phyloP scores from a whole-genome alignment of 148 eudicot species.

The Rhododendron ovatum region DNA sequence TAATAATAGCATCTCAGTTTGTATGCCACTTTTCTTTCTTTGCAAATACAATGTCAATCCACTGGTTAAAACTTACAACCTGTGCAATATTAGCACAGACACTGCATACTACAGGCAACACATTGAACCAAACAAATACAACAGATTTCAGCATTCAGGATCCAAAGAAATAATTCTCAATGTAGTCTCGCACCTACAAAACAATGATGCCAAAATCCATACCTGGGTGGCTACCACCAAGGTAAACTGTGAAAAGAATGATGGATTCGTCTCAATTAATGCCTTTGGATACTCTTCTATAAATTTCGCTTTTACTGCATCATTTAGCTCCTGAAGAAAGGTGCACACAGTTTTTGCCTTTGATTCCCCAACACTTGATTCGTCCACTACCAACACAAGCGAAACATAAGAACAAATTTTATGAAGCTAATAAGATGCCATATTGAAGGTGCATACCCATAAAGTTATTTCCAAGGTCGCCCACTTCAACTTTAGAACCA shows the following conservation, averaged over 20 bases:
- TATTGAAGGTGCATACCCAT: slow-evolving; percentile 47
- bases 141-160: neutral
- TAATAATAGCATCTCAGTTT: neutral
- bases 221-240: slow-evolving; percentile 97
- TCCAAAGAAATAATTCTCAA: neutral
- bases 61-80: neutral
- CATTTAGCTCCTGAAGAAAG: slow-evolving; percentile 94
- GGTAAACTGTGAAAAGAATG: slow-evolving; percentile 90
- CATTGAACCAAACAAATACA: neutral
- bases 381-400: slow-evolving; percentile 53
- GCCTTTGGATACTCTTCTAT: slow-evolving; percentile 75
- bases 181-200: neutral
- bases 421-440: neutral
- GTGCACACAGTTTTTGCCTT: slow-evolving; percentile 90
- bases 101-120: neutral
- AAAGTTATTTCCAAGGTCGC: slow-evolving; percentile 94
- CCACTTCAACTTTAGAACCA: slow-evolving; percentile 80
- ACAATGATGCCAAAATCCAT: slow-evolving; percentile 10
- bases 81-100: neutral
- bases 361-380: slow-evolving; percentile 78
- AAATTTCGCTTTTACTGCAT: slow-evolving; percentile 90
- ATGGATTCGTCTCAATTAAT: slow-evolving; percentile 74
- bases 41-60: neutral
- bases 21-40: neutral
- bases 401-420: slow-evolving; percentile 15